Conservation (phyloP, 2,329 filamentous ascomycete genomes). For the Leptographium flavum region DNA sequence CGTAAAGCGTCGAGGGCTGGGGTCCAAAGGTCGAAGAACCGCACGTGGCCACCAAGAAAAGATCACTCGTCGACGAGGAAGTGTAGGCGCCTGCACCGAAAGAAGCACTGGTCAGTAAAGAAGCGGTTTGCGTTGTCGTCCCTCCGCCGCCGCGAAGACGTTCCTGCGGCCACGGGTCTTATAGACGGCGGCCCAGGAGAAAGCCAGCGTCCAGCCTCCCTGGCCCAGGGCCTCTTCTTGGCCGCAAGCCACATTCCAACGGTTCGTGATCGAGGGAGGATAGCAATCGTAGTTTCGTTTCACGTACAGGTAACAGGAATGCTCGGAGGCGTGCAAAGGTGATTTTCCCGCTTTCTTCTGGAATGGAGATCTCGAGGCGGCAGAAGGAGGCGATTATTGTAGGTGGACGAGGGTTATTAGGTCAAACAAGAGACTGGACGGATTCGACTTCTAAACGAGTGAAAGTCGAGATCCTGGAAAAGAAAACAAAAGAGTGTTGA, state of each 20-base stretch:
- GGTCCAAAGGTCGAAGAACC: background rate
- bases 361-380: background rate
- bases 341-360: too few species aligned
- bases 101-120: background rate
- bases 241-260: background rate
- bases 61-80: background rate
- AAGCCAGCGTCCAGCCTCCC: too few species aligned
- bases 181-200: background rate
- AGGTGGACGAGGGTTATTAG: too few species aligned
- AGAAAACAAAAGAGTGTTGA: conserved; percentile 12
- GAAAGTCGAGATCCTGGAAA: conserved; percentile 24
- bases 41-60: background rate
- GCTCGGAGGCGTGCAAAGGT: too few species aligned
- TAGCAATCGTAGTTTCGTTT: too few species aligned
- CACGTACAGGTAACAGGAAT: background rate
- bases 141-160: background rate
- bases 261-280: background rate
- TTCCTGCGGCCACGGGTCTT: background rate
- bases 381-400: too few species aligned
- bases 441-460: conserved; percentile 28
- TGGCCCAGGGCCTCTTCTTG: background rate
- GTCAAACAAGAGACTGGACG: conserved; percentile 26
- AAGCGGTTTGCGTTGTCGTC: background rate
- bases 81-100: background rate
- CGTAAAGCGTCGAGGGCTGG: too few species aligned